Conservation (phyloP, 768 basidiomycete species). For the Leccinum obscurum region DNA sequence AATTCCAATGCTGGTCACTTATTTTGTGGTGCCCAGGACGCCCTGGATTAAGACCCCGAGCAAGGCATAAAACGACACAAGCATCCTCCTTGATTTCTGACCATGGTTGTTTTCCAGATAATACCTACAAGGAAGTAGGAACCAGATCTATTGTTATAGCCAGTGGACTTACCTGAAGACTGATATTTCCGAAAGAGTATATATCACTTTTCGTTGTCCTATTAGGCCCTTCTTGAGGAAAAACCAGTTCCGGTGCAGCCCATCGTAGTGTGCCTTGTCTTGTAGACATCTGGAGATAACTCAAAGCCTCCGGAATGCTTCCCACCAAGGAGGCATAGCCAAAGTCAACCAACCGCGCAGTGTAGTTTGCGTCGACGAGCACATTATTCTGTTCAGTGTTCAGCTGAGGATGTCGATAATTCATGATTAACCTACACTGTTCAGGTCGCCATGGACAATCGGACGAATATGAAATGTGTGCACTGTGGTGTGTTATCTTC, state of each 20-base stretch:
- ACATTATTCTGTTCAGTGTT: background rate
- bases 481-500: background rate
- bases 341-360: background rate
- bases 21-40: background rate
- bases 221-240: background rate
- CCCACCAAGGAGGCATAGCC: background rate
- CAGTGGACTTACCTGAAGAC: background rate
- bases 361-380: background rate
- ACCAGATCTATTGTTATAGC: background rate
- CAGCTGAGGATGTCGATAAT: background rate
- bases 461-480: background rate
- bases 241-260: background rate
- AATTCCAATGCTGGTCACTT: background rate
- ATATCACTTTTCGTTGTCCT: background rate
- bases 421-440: background rate
- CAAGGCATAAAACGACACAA: background rate
- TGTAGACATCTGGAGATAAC: background rate
- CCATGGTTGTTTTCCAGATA: background rate
- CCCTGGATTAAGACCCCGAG: background rate
- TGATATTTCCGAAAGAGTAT: background rate
- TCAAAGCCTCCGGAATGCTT: background rate
- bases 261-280: background rate
- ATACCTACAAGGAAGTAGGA: background rate
- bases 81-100: background rate
- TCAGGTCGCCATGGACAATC: background rate